Conservation (phyloP, 257 asterid species). For the Lycium barbarum region DNA sequence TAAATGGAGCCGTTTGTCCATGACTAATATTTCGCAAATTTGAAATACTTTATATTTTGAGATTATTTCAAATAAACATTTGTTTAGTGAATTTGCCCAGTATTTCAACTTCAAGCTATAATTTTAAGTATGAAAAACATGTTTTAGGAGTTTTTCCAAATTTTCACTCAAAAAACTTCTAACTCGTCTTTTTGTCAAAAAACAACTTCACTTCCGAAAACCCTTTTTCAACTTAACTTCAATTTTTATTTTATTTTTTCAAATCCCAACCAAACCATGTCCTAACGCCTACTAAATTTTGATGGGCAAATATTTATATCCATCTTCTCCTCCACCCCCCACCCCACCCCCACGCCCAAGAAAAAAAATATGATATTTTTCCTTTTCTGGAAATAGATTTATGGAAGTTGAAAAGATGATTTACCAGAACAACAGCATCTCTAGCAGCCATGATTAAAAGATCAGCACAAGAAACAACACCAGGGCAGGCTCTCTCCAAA, state of each 20-base stretch:
- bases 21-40: background rate
- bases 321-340: background rate
- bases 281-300: background rate
- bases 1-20: background rate
- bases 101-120: no score
- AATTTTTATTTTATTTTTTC: background rate
- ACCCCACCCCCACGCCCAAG: background rate
- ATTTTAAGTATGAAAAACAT: background rate
- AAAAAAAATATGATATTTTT: background rate
- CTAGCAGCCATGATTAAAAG: conserved; percentile 87
- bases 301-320: background rate
- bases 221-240: background rate
- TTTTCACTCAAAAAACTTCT: background rate
- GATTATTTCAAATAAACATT: background rate
- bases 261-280: background rate
- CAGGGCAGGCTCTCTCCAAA: conserved; percentile 70
- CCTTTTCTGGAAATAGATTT: background rate
- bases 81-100: background rate
- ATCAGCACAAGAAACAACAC: conserved; percentile 93
- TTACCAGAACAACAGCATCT: conserved; percentile 91
- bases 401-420: background rate
- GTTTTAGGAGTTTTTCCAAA: background rate
- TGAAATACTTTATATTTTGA: background rate
- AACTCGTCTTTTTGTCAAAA: background rate
- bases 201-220: background rate